Evolutionary conservation across 352 stramenopile species (phyloP), one percentile per base, ranked within the genome.

Genomic region (Elongisporangium senticosum): DNA sequence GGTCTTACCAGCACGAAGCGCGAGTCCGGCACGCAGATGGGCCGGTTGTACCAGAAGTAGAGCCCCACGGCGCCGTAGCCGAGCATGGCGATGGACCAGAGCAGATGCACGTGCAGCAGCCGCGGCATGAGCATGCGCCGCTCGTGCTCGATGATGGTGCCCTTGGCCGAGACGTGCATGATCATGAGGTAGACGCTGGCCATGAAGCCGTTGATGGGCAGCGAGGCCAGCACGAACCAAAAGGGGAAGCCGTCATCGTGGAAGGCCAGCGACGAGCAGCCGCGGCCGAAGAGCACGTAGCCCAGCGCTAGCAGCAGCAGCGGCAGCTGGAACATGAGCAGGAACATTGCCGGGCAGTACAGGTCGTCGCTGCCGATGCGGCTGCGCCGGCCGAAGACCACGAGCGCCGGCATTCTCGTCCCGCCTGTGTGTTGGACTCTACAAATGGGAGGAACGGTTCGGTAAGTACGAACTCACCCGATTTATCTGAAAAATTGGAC

Each of bases 181-280:
- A 93, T 76, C 75, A 95, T 88, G 68, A 93, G 72, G 68, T 93
- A 88, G 66, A 93, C 83, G 62, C 83, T 91, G 53, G 71, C 79
- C 65, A 90, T 87, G 71, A 95, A 95, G 58, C 75, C 75, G 21
- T 89, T 63, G 21, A 91, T 66, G 48, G 83, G 83, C 24, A 87
- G 67, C 3, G 82, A 72, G 33, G 68, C 68, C 40, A 95, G 56
- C 49, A 89, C 59, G 64, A 90, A 95, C 83, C 83, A 95, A 63
- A 95, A 93, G 10, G 79, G 72, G 28, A 89, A 70, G 8, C 84
- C 86, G 10, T 64, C 58, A 43, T 67, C 60, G 63, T 90, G 61
- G 62, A 90, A 64, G 55, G 73, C 68, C 55, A 89, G 85, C 54
- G 64, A 75, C 55, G 82, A 88, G 69, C 84, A 94, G 26, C 62